A percentile compares a stretch with the other conserved stretches of the same genome.
Evolutionary conservation across 2,329 filamentous ascomycete species (phyloP).

Genomic region (Aureobasidium sp.): DNA sequence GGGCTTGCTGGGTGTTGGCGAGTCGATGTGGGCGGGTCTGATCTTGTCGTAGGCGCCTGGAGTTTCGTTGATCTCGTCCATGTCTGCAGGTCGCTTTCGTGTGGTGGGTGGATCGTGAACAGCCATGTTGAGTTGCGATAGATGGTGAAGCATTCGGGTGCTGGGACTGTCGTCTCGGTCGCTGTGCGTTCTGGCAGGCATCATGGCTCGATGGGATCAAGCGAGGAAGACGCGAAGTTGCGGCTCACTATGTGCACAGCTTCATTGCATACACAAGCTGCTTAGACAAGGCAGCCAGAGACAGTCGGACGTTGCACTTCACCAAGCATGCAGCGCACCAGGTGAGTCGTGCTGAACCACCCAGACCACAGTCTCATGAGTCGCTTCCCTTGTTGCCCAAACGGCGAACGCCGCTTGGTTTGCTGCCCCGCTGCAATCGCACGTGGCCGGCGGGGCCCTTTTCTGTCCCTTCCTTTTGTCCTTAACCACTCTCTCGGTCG

Average conservation of each 20-base stretch:
- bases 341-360: not conserved
- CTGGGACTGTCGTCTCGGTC: slow-evolving; percentile 3
- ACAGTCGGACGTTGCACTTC: not conserved
- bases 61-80: slow-evolving; percentile 1
- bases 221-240: not conserved
- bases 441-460: slow-evolving; percentile 1
- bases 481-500: not conserved
- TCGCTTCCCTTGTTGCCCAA: not conserved
- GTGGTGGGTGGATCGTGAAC: not conserved
- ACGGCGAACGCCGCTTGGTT: not conserved
- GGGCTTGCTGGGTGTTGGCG: not conserved
- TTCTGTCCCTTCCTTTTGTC: not conserved
- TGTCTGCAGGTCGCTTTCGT: not conserved
- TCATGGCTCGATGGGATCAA: not conserved
- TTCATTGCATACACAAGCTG: not conserved
- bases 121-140: not conserved
- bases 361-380: not conserved
- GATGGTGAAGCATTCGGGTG: not conserved
- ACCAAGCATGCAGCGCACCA: not conserved
- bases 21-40: not conserved
- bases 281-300: slow-evolving; percentile 4
- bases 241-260: not conserved
- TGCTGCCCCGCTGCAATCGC: not conserved
- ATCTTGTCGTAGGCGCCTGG: slow-evolving; percentile 1
- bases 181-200: not conserved